Evolutionary conservation across 331 rosid genomes (phyloP).

Genomic region (Pyrus hybrid): DNA sequence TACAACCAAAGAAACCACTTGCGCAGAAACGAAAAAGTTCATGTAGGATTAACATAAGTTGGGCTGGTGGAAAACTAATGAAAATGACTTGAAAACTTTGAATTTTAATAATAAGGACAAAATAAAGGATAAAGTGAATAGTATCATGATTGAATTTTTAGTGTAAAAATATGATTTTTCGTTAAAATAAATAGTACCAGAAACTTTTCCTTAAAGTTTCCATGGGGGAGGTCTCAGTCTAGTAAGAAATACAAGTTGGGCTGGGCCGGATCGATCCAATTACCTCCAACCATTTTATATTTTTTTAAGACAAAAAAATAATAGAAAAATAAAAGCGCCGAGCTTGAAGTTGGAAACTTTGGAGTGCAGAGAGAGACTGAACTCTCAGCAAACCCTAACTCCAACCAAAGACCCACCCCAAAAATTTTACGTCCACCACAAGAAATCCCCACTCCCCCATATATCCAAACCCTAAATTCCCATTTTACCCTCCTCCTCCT

Average conservation of each 20-base stretch:
- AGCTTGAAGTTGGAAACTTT: background rate
- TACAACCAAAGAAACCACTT: too few relatives aligned
- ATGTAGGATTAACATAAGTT: background rate
- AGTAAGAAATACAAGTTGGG: background rate
- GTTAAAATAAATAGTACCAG: too few relatives aligned
- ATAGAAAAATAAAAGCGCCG: background rate
- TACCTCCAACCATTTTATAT: background rate
- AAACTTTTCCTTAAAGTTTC: too few relatives aligned
- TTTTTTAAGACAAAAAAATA: background rate
- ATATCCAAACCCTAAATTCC: constrained; percentile 12
- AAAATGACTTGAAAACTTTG: too few relatives aligned
- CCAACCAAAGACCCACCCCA: background rate
- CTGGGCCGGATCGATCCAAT: background rate
- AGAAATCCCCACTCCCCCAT: background rate
- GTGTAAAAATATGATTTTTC: too few relatives aligned
- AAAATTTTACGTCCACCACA: constrained; percentile 7
- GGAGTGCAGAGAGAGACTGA: background rate
- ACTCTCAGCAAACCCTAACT: constrained; percentile 8
- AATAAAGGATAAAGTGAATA: too few relatives aligned
- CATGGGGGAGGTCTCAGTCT: too few relatives aligned
- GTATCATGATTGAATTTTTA: too few relatives aligned
- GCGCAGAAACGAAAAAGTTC: too few relatives aligned
- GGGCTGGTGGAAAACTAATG: too few relatives aligned
- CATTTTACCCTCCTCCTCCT: background rate
- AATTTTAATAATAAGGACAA: too few relatives aligned